phyloP scores from a whole-genome alignment of 352 stramenopile genomes.

The Pythium phragmiticola region DNA sequence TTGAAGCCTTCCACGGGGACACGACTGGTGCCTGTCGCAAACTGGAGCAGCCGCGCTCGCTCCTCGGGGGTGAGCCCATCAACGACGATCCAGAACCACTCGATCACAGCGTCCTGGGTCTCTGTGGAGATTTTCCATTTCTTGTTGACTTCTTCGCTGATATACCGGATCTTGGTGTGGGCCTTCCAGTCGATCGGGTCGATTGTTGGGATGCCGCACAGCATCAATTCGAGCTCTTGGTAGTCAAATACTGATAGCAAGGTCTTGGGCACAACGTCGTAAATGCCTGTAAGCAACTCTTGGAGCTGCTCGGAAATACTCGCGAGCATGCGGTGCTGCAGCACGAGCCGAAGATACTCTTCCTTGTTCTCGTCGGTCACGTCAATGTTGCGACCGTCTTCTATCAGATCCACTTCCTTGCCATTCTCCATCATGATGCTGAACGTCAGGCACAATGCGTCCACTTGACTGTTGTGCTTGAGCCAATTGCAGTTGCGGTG shows the following conservation, averaged over 20 bases:
- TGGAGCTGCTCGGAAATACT: constrained; percentile 89
- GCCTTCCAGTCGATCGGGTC: constrained; percentile 89
- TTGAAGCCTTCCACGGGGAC: constrained; percentile 88
- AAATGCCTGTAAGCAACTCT: constrained; percentile 91
- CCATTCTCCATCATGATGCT: constrained; percentile 51
- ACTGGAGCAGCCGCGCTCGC: constrained; percentile 95
- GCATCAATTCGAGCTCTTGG: constrained; percentile 94
- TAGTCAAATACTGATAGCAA: constrained; percentile 92
- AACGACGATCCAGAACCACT: constrained; percentile 92
- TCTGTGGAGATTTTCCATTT: constrained; percentile 54
- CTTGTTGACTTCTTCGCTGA: constrained; percentile 80
- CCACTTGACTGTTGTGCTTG: constrained; percentile 57
- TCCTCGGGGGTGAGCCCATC: constrained; percentile 88
- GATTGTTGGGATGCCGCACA: constrained; percentile 89
- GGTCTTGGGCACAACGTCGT: constrained; percentile 86
- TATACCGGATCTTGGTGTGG: constrained; percentile 81
- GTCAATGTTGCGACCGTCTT: constrained; percentile 80
- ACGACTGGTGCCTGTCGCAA: constrained; percentile 96
- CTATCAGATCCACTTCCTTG: constrained; percentile 85
- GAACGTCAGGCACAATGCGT: constrained; percentile 74
- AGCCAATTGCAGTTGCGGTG: constrained; percentile 71
- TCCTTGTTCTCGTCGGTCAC: constrained; percentile 95
- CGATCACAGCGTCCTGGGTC: constrained; percentile 61
- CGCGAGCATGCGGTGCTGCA: constrained; percentile 93
- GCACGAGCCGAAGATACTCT: constrained; percentile 93